phyloP scores from a whole-genome alignment of 2,329 filamentous ascomycete genomes.

The Sphaerulina vaccinii region DNA sequence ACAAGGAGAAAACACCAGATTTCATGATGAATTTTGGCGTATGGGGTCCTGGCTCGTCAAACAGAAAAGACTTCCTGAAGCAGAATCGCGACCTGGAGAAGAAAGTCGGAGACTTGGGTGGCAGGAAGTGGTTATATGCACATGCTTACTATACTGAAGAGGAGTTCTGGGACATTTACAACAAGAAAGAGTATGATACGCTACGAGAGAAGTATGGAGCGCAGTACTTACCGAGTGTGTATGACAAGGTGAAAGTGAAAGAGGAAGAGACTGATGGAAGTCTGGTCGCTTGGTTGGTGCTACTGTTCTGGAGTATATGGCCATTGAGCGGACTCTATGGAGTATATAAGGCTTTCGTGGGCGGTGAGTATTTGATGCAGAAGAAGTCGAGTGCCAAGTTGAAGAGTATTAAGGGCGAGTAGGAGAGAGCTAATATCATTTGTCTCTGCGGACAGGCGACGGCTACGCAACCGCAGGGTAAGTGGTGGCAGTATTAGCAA shows the following conservation, averaged over 20 bases:
- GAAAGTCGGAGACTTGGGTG: constrained; percentile 66
- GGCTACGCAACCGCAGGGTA: too few species aligned
- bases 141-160: constrained; percentile 77
- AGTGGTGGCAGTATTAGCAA: too few species aligned
- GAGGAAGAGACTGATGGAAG: constrained; percentile 15
- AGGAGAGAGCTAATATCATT: neutral
- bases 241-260: constrained; percentile 65
- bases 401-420: constrained; percentile 1
- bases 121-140: constrained; percentile 85
- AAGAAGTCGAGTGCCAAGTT: constrained; percentile 15
- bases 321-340: constrained; percentile 26
- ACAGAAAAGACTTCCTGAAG: constrained; percentile 57
- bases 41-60: constrained; percentile 71
- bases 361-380: constrained; percentile 24
- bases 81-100: constrained; percentile 71
- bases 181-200: constrained; percentile 59
- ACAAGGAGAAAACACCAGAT: constrained; percentile 15
- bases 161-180: constrained; percentile 68
- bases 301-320: constrained; percentile 22
- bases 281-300: constrained; percentile 17
- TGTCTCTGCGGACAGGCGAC: too few species aligned
- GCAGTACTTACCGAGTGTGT: constrained; percentile 62
- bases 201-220: constrained; percentile 65
- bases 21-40: constrained; percentile 62
- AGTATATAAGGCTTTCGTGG: constrained; percentile 21